These are phyloP conservation scores for Yamagishiella unicocca DNA, from an alignment of 139 green algal genomes.

Conservation along the genomic window DNA sequence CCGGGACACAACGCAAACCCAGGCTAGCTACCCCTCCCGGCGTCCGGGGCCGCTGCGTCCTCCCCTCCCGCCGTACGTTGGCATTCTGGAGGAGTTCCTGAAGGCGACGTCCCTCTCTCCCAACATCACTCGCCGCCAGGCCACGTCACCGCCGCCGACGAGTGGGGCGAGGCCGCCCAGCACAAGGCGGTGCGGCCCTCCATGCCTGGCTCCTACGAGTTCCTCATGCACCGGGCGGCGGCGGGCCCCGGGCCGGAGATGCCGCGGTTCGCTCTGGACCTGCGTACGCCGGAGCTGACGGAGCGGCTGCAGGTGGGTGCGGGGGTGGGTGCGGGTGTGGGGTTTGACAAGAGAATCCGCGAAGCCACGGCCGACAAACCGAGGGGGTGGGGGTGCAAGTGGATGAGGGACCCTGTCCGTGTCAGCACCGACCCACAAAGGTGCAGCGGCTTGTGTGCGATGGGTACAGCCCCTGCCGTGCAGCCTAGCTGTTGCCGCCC, in stretches of 20 bases:
- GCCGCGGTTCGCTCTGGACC: slow-evolving; percentile 56
- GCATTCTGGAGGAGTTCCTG: too few relatives aligned
- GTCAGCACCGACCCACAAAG: neutral
- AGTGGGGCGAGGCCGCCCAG: slow-evolving; percentile 67
- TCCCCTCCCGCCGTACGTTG: neutral
- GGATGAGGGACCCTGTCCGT: neutral
- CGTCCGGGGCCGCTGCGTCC: too few relatives aligned
- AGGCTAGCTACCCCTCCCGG: too few relatives aligned
- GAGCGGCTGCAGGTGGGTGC: slow-evolving; percentile 47
- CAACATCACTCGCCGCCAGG: slow-evolving; percentile 16
- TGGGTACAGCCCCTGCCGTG: too few relatives aligned
- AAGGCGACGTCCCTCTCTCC: neutral
- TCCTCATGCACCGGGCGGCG: slow-evolving; percentile 40
- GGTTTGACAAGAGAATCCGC: too few relatives aligned
- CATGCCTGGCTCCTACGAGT: slow-evolving; percentile 45
- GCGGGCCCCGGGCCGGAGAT: neutral
- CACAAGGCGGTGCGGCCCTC: slow-evolving; percentile 50
- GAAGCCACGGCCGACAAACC: too few relatives aligned
- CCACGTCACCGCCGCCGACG: slow-evolving; percentile 69
- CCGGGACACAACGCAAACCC: too few relatives aligned
- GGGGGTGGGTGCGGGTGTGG: too few relatives aligned
- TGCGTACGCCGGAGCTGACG: slow-evolving; percentile 43
- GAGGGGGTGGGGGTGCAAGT: too few relatives aligned
- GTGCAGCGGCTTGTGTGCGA: too few relatives aligned
- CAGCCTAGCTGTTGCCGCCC: too few relatives aligned